Conservation (phyloP, 2,329 filamentous ascomycete species). For the Bipolaris zeicola region DNA sequence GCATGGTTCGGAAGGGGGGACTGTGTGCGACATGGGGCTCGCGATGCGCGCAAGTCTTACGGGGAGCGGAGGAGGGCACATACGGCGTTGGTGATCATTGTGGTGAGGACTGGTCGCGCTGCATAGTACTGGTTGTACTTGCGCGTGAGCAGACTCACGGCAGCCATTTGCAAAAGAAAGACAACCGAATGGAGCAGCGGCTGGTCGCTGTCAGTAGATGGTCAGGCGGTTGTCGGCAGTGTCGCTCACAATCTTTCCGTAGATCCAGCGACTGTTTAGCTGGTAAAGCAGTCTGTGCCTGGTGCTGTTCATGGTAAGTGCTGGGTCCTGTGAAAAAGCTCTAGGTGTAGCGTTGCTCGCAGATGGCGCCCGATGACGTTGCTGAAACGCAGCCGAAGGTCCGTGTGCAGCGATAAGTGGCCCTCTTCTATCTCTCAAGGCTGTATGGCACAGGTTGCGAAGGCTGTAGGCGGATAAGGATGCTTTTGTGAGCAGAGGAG, state of each 20-base stretch:
- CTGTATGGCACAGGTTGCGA: conserved; percentile 6
- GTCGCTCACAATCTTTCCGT: conserved; percentile 69
- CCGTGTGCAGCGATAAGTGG: conserved; percentile 25
- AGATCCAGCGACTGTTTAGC: conserved; percentile 74
- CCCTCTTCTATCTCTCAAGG: conserved; percentile 10
- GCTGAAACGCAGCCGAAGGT: conserved; percentile 27
- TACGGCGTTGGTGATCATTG: conserved; percentile 98
- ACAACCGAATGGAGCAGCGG: conserved; percentile 85
- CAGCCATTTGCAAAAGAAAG: conserved; percentile 85
- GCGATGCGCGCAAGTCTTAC: background rate
- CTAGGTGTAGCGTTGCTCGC: conserved; percentile 24
- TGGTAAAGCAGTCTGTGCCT: conserved; percentile 67
- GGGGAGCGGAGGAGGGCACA: conserved; percentile 38
- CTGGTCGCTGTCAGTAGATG: conserved; percentile 56
- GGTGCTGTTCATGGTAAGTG: conserved; percentile 44
- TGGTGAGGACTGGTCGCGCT: conserved; percentile 89
- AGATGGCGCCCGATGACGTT: conserved; percentile 37
- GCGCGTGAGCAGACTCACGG: conserved; percentile 78
- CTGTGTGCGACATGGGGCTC: background rate
- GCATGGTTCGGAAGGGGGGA: background rate
- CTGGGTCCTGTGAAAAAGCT: conserved; percentile 24
- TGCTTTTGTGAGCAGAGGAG: conserved; percentile 8
- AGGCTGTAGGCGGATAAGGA: background rate
- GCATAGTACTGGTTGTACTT: conserved; percentile 96
- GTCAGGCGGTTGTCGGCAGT: background rate